Evolutionary conservation across 2,329 filamentous ascomycete species (phyloP), one percentile per base, ranked within the genome.

Genomic region (Xylaria sp.): DNA sequence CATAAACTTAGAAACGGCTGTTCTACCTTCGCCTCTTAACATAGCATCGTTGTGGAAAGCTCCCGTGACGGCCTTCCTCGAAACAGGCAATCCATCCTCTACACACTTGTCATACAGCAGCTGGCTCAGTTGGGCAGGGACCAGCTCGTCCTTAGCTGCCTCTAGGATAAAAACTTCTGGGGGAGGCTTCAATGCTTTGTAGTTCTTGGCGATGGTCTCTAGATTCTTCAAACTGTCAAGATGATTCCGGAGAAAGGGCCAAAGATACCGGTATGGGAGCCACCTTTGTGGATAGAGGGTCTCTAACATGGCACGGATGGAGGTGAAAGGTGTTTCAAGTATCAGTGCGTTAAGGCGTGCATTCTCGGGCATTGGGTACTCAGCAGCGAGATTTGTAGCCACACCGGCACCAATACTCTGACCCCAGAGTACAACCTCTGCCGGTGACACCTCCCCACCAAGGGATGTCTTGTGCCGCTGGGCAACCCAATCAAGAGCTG

Each of bases 281-380:
- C 89, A 92, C 62, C 83, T 89, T 63, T 92, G 88, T 1, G 89
- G 89, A 65, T 92, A 93, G 2, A 93, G 70, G 1, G 83, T 84
- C 39, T 82, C 74, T 5, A 93, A 76, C 88, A 93, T 91, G 17
- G 81, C 82, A 53, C 81, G 78, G 50, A 90, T 81, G 40, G 84
- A 89, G 1, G 86, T 81, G 58, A 92, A 92, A 0, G 90, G 89
- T 0, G 90, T 92, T 67, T 93, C 90, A 1, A 93, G 77, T 9
- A 93, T 76, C 46, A 93, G 57, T 1, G 80, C 74, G 42, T 73
- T 58, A 34, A 79, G 68, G 34, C 66, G 65, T 49, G 76, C 74
- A 56, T 71, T 76, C 2, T 74, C 50, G 2, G 72, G 71, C 39
- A 74, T 63, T 24, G 63, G 43, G 65, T 73, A 51, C 39, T 70